These are phyloP conservation scores for Cyclostephanos tholiformis DNA, from an alignment of 108 stramenopile genomes.

Conservation along the genomic window DNA sequence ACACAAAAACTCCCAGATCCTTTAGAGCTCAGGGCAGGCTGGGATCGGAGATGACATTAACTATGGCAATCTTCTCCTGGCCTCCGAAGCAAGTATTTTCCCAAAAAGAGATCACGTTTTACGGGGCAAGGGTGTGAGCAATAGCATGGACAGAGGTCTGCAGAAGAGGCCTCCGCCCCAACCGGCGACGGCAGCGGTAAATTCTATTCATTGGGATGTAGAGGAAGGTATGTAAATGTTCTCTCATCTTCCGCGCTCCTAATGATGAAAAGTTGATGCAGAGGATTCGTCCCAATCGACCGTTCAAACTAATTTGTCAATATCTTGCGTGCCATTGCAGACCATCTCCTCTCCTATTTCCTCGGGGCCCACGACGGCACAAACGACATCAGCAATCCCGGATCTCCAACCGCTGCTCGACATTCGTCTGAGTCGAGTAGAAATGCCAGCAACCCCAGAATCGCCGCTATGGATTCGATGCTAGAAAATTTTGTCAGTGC, in stretches of 20 bases:
- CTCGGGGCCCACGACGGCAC: slow-evolving; percentile 47
- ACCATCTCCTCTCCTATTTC: slow-evolving; percentile 78
- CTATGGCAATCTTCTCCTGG: too few species aligned
- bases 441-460: background rate
- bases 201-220: slow-evolving; percentile 39
- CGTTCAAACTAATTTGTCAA: background rate
- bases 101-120: background rate
- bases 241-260: background rate
- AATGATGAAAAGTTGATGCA: background rate
- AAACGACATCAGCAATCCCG: background rate
- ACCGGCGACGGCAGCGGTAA: slow-evolving; percentile 41
- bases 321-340: slow-evolving; percentile 21
- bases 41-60: too few species aligned
- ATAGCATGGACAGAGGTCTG: background rate
- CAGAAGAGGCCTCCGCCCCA: slow-evolving; percentile 4
- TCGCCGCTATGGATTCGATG: background rate
- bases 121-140: background rate
- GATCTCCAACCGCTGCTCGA: background rate
- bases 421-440: background rate
- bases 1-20: too few species aligned
- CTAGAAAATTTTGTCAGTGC: slow-evolving; percentile 9
- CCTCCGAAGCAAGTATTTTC: too few species aligned
- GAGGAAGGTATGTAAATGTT: slow-evolving; percentile 29
- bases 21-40: too few species aligned
- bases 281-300: background rate